These are phyloP conservation scores for Barnettozyma populi DNA, from an alignment of 805 yeast species.

Conservation along the genomic window DNA sequence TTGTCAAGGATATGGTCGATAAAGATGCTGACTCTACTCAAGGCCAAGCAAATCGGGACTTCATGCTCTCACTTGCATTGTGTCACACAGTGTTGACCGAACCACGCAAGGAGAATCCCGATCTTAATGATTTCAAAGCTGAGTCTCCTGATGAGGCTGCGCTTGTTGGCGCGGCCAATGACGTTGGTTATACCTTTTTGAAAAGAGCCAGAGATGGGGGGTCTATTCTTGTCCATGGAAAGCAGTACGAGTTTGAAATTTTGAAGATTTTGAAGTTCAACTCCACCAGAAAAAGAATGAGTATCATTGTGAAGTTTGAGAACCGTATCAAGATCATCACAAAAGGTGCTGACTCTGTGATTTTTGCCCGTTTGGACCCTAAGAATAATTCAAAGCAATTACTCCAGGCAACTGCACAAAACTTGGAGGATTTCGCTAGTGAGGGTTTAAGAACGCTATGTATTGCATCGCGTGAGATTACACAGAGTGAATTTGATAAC, in stretches of 20 bases:
- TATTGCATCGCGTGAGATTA: slow-evolving; percentile 61
- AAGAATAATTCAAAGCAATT: slow-evolving; percentile 39
- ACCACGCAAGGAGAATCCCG: slow-evolving; percentile 52
- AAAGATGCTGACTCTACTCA: slow-evolving; percentile 41
- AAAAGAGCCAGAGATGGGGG: slow-evolving; percentile 66
- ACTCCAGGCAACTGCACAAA: slow-evolving; percentile 59
- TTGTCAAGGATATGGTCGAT: slow-evolving; percentile 48
- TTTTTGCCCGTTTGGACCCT: slow-evolving; percentile 54
- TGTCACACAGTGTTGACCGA: slow-evolving; percentile 81
- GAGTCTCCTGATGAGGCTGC: slow-evolving; percentile 92
- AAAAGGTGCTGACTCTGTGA: slow-evolving; percentile 81
- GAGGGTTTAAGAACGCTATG: slow-evolving; percentile 81
- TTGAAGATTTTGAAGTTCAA: slow-evolving; percentile 69
- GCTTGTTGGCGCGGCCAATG: slow-evolving; percentile 72
- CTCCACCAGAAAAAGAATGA: slow-evolving; percentile 83
- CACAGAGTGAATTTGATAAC: slow-evolving; percentile 52
- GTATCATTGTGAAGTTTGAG: slow-evolving; percentile 63
- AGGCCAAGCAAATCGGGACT: slow-evolving; percentile 55
- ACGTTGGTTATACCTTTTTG: slow-evolving; percentile 65
- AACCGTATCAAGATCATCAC: slow-evolving; percentile 60
- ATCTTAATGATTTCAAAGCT: slow-evolving; percentile 55
- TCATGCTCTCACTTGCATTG: slow-evolving; percentile 67
- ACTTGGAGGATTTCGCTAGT: slow-evolving; percentile 70
- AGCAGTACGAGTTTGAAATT: slow-evolving; percentile 61
- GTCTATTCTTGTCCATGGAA: slow-evolving; percentile 62